phyloP scores from a whole-genome alignment of 73 alveolate genomes.

The Uronychia setigera region DNA sequence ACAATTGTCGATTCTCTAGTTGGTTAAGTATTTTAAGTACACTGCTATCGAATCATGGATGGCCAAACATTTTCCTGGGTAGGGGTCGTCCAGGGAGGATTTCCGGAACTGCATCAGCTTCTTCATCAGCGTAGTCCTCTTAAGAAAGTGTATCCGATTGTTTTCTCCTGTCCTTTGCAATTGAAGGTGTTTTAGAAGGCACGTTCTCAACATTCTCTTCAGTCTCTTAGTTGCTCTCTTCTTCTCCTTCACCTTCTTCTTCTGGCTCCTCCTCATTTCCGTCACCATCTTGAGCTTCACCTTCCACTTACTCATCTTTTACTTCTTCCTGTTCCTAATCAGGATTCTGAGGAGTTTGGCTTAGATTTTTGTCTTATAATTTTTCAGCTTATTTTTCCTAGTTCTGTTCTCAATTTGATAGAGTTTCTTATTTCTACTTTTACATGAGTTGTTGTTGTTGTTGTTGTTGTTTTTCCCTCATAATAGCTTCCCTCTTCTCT shows the following conservation, averaged over 20 bases:
- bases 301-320: not conserved
- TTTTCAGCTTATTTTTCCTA: too few species aligned
- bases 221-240: not conserved
- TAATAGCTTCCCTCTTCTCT: too few species aligned
- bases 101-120: not conserved
- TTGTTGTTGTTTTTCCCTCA: too few species aligned
- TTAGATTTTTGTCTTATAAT: too few species aligned
- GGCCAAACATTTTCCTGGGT: not conserved
- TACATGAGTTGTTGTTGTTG: too few species aligned
- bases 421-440: too few species aligned
- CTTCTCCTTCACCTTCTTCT: not conserved
- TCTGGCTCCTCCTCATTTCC: too few species aligned
- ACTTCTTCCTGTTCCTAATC: too few species aligned
- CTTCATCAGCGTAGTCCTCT: not conserved
- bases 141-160: not conserved
- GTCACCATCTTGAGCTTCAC: not conserved
- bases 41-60: not conserved
- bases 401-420: too few species aligned
- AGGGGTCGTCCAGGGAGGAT: not conserved
- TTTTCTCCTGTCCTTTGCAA: not conserved
- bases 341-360: too few species aligned
- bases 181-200: not conserved
- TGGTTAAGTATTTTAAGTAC: not conserved
- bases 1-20: slow-evolving; percentile 3
- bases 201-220: not conserved